Evolutionary conservation across 1,284 basidiomycete species (phyloP), one percentile per base, ranked within the genome.

Genomic region (Vanrija pseudolonga): DNA sequence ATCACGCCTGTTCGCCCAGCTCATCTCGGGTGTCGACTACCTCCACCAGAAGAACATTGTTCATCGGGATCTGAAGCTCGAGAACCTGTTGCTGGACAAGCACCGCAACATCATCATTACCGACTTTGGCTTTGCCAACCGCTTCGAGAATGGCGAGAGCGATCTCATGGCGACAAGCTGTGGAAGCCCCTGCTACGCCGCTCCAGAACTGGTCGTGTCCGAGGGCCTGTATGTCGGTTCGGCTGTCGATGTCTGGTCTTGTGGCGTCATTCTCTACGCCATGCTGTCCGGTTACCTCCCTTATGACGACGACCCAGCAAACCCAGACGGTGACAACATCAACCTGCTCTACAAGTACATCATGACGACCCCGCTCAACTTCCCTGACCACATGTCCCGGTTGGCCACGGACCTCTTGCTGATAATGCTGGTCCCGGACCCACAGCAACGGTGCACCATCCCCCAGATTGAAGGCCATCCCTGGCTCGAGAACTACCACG

Each of bases 281-380:
- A 98, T 99, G 95, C 84, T 98, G 12, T 93, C 95, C 2, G 96
- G 96, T 8, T 98, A 98, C 72, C 85, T 99, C 28, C 96, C 96
- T n/a, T 99, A 98, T 75, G 96, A 98, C 76, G 96, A 98, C 74
- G 96, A 99, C 77, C 96, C 96, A 1, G 88, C 87, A 28, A 99
- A 98, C 75, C 96, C 96, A 3, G 96, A 98, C 61, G 96, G 96
- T 55, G 94, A 98, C 80, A 98, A 98, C 78, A 98, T 98, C 82
- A 98, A 98, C 72, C 81, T 98, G n/a, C 81, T 99, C 48, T 99
- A 98, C 85, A 93, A 90, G 76, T 99, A 99, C 79, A 99, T 99
- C 76, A 89, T 98, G 77, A 92, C 87, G 79, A 97, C 94, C 0
- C 88, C 89, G 2, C 85, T 97, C 56, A 89, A 90, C 32, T 97